phyloP scores from a whole-genome alignment of 2,329 filamentous ascomycete genomes.

The Colletotrichum gigasporum region DNA sequence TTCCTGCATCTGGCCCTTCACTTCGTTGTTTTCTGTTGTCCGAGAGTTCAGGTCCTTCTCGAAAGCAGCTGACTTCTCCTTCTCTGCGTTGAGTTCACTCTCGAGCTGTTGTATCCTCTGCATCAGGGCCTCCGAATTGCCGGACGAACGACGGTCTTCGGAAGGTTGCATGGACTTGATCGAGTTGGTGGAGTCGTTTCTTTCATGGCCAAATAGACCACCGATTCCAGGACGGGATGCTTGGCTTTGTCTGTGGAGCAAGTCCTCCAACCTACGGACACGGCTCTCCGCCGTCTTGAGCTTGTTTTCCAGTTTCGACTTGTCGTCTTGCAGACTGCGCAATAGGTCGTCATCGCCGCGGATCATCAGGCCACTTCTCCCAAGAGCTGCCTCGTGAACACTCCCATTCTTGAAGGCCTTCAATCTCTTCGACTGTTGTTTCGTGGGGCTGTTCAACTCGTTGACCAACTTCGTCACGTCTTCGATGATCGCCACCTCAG shows the following conservation, averaged over 20 bases:
- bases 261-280: slow-evolving; percentile 88
- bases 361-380: slow-evolving; percentile 85
- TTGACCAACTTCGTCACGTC: slow-evolving; percentile 81
- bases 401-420: slow-evolving; percentile 98
- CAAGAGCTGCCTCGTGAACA: slow-evolving; percentile 87
- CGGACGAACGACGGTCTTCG: slow-evolving; percentile 57
- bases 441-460: slow-evolving; percentile 83
- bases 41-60: slow-evolving; percentile 75
- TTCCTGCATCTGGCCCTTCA: slow-evolving; percentile 80
- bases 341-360: slow-evolving; percentile 88
- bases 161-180: slow-evolving; percentile 49
- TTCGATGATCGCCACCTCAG: slow-evolving; percentile 71
- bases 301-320: slow-evolving; percentile 76
- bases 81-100: slow-evolving; percentile 77
- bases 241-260: slow-evolving; percentile 84
- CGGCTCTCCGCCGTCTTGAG: slow-evolving; percentile 88
- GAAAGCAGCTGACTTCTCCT: slow-evolving; percentile 70
- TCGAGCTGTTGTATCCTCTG: slow-evolving; percentile 73
- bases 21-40: slow-evolving; percentile 66
- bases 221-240: slow-evolving; percentile 62
- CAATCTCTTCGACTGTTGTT: slow-evolving; percentile 84
- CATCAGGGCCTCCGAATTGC: slow-evolving; percentile 56
- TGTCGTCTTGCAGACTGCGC: slow-evolving; percentile 83
- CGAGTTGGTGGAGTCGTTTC: slow-evolving; percentile 60
- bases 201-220: slow-evolving; percentile 63